Percentiles rank a stretch among this genome's conserved stretches.
phyloP scores from a whole-genome alignment of 345 rosid species.

The Brassica incana region DNA sequence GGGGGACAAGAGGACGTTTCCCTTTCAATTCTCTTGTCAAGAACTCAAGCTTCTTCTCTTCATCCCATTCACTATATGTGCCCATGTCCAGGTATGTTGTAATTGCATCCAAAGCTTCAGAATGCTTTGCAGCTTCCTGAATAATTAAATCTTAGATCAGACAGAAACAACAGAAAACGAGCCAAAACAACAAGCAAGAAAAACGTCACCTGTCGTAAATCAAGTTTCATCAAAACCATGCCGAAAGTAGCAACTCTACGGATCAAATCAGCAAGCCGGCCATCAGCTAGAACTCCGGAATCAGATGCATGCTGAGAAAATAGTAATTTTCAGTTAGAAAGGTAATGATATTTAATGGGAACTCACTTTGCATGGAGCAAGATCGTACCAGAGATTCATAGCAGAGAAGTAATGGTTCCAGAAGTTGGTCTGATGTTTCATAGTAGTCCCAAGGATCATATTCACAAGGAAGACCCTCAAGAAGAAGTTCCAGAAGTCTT shows the following conservation, averaged over 20 bases:
- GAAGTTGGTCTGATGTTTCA: slow-evolving; percentile 77
- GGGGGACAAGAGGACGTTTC: slow-evolving; percentile 91
- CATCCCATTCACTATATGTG: slow-evolving; percentile 92
- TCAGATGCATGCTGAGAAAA: slow-evolving; percentile 77
- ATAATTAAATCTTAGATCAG: slow-evolving; percentile 9
- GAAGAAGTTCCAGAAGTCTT: slow-evolving; percentile 74
- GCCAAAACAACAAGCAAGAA: slow-evolving; percentile 6
- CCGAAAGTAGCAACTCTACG: slow-evolving; percentile 91
- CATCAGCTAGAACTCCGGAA: slow-evolving; percentile 87
- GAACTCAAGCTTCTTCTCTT: slow-evolving; percentile 83
- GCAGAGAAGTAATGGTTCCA: slow-evolving; percentile 86
- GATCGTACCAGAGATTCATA: slow-evolving; percentile 77
- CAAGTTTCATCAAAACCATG: slow-evolving; percentile 91
- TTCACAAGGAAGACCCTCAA: slow-evolving; percentile 97
- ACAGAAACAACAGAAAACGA: neutral
- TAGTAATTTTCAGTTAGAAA: neutral
- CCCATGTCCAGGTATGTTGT: slow-evolving; percentile 92
- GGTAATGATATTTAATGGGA: neutral
- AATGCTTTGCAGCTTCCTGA: slow-evolving; percentile 92
- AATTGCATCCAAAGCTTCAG: slow-evolving; percentile 84
- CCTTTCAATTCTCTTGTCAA: slow-evolving; percentile 84
- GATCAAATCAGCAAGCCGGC: slow-evolving; percentile 88
- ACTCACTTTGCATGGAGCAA: neutral
- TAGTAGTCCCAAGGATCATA: slow-evolving; percentile 69
- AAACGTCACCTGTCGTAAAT: slow-evolving; percentile 80